Evolutionary conservation across 2,329 filamentous ascomycete species (phyloP).

Genomic region (Colletotrichum kahawae): DNA sequence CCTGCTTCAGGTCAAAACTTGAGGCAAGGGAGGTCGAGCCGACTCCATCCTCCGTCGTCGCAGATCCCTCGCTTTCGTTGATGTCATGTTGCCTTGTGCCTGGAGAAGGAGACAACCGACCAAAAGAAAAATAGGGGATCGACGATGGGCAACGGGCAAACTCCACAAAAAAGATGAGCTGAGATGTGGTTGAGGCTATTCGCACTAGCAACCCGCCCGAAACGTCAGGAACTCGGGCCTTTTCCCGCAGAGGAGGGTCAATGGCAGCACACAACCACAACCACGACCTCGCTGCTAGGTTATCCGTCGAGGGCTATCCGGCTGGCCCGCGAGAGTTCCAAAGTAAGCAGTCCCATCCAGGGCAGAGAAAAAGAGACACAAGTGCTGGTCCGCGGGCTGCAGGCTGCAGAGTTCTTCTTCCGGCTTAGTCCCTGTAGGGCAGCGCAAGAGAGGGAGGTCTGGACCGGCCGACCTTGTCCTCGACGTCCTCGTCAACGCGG

Average conservation of each 20-base stretch:
- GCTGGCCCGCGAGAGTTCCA: background rate
- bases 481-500: background rate
- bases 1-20: background rate
- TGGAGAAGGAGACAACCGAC: background rate
- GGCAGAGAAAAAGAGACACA: background rate
- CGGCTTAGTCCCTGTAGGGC: slow-evolving; percentile 2
- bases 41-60: background rate
- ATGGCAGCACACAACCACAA: background rate
- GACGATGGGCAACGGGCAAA: background rate
- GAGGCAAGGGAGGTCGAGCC: slow-evolving; percentile 1
- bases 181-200: slow-evolving; percentile 9
- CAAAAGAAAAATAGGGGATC: background rate
- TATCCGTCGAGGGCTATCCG: background rate
- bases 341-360: background rate
- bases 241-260: background rate
- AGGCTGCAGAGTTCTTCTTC: background rate
- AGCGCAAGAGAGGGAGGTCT: background rate
- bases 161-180: background rate
- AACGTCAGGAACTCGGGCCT: background rate
- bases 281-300: background rate
- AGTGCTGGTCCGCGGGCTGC: background rate
- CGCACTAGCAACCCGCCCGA: background rate
- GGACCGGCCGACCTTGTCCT: background rate
- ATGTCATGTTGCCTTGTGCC: background rate
- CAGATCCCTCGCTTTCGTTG: slow-evolving; percentile 1